Base-by-base conservation (phyloP, 2,329 filamentous ascomycete species). In the Pezizomycotina sp. region DNA sequence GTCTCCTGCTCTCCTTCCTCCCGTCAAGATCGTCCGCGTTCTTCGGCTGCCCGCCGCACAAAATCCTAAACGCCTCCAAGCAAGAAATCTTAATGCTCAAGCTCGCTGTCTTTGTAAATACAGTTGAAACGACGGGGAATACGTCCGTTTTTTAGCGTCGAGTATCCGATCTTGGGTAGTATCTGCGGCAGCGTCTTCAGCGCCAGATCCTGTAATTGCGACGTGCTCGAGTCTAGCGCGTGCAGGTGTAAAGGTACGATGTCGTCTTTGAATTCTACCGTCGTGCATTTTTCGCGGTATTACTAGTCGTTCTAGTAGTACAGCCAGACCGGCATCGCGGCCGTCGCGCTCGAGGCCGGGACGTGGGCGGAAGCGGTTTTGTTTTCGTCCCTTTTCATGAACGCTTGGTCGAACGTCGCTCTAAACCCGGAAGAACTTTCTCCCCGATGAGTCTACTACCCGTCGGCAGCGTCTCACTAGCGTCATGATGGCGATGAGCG, bases 251-350 rank as follows among this genome's bases (percentile, higher is more conserved):
- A 75, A 1, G 89, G 89, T 2, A 95, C 60, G 24, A 95, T 79
- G 49, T 93, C 83, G 48, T 95, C 86, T 59, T 92, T 92, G 55
- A 95, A 95, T 46, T 93, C 83, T 51, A 84, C 89, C 3, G 83
- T 83, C 1, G 76, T 74, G 48, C 77, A 89, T 48, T 91, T 92
- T 7, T 74, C 71, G 71, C 43, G 92, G 72, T 1, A 74, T 61
- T 10, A 67, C 62, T 52, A 92, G 74, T 46, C 92, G 78, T 48
- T 95, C 83, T 2, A 98, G 65, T 12, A 95, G 63, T 7, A 93
- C 76, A 71, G 93, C 89, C 15, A 98, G 62, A 1, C 84, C 86
- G 1, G 84, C 82, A 55, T 98, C 89, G 50, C 80, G 77, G 2
- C 76, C 68, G 1, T 77, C 69, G 23, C 41, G 41, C 20, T 44